Percentiles rank a stretch among this genome's conserved stretches.
These are phyloP conservation scores for Cryphonectria radicalis DNA, from an alignment of 2,329 filamentous ascomycete genomes.

Conservation along the genomic window DNA sequence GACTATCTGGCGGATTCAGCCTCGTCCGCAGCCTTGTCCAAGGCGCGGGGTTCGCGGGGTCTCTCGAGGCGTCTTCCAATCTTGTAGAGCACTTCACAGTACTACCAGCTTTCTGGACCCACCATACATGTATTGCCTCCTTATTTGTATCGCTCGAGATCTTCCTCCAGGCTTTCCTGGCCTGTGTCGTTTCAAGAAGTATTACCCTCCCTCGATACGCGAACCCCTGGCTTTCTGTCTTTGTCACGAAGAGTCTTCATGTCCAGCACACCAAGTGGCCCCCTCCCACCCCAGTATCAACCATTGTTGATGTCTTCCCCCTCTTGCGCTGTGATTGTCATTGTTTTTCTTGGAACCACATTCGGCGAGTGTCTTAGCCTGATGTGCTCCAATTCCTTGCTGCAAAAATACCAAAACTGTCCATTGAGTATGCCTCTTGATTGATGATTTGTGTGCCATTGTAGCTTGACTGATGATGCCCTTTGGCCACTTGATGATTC, in stretches of 20 bases:
- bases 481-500: neutral
- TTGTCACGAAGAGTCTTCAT: neutral
- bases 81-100: neutral
- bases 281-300: neutral
- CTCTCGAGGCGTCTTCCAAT: neutral
- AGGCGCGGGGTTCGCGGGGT: neutral
- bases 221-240: neutral
- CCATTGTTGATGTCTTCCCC: neutral
- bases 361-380: neutral
- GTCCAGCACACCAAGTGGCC: neutral
- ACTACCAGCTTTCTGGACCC: neutral
- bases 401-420: too few species aligned
- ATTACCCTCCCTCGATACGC: neutral
- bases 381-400: too few species aligned
- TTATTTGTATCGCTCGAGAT: neutral
- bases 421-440: neutral
- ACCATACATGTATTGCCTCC: neutral
- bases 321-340: neutral
- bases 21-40: neutral
- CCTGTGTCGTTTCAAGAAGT: neutral
- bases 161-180: too few species aligned
- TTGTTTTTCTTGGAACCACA: neutral
- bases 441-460: neutral
- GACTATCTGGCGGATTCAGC: neutral
- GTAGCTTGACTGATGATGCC: neutral